Evolutionary conservation across 495 filamentous ascomycete species (phyloP), one percentile per base, ranked within the genome.

Genomic region (Penicillium steckii): DNA sequence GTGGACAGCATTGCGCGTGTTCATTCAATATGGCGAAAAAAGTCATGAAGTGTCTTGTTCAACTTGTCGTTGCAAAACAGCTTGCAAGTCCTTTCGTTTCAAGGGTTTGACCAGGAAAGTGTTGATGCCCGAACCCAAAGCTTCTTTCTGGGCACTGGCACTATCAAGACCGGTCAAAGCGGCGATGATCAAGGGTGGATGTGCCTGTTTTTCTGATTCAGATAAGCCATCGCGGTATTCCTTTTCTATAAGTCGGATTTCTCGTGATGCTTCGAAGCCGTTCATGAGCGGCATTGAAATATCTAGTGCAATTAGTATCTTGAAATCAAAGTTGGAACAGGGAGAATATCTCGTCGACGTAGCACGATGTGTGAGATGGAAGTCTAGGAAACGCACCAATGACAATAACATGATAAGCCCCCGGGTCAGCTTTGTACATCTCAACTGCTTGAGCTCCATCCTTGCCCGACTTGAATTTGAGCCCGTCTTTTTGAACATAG

Each of bases 201-300:
- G 18, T 23, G 40, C 12, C 8, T 44, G 5, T 19, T 46, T 46
- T 13, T n/a, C 22, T 2, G 48, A 45, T 22, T 51, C 33, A 1
- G 25, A n/a, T 7, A 48, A 17, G 4, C 8, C 26, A 9, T 24
- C 49, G 4, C 48, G 51, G 23, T 55, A 27, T 15, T 84, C 78
- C 23, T 84, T 79, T 1, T 79, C 68, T 65, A 89, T 84, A 29
- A 77, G 74, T 3, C 89, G 80, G 44, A 94, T 83, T 41, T 85
- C 71, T 37, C 83, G 82, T 0, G 88, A 87, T 3, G 88, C 86
- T 64, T 91, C 83, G 62, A 91, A 91, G 8, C 89, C 89, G 61
- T 93, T 85, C 23, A 92, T 80, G 8, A 91, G 78, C 0, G 89
- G 89, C 89, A 94, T 94, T 65, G 91, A 89, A 12, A 90, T 85